Conservation (phyloP, 2,329 filamentous ascomycete genomes). For the Chaetoscypha palmicola region DNA sequence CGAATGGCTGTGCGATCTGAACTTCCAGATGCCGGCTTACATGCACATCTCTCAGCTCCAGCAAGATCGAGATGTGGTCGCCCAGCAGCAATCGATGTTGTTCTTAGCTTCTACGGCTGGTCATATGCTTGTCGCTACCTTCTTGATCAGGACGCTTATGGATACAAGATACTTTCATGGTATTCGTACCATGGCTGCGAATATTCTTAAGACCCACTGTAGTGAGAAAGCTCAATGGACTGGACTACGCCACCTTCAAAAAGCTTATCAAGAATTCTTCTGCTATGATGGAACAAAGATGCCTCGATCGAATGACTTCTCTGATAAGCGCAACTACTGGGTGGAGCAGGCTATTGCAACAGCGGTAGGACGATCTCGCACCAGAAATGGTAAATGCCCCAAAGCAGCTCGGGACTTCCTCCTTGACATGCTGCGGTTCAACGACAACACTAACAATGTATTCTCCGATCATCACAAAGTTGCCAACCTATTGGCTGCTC, state of each 20-base stretch:
- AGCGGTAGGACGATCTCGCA: slow-evolving; percentile 72
- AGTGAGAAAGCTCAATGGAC: slow-evolving; percentile 65
- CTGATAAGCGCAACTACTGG: slow-evolving; percentile 75
- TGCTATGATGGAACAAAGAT: slow-evolving; percentile 73
- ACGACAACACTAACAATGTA: slow-evolving; percentile 86
- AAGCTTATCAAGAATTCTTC: slow-evolving; percentile 81
- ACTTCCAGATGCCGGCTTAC: slow-evolving; percentile 76
- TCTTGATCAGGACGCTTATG: slow-evolving; percentile 82
- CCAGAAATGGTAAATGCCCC: slow-evolving; percentile 69
- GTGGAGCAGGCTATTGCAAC: slow-evolving; percentile 78
- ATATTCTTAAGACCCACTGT: slow-evolving; percentile 70
- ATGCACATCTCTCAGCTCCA: slow-evolving; percentile 98
- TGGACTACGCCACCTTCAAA: slow-evolving; percentile 76
- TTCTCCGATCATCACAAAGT: slow-evolving; percentile 90
- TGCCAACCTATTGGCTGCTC: slow-evolving; percentile 63
- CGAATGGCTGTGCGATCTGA: slow-evolving; percentile 89
- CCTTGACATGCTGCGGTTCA: slow-evolving; percentile 82
- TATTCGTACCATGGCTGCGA: slow-evolving; percentile 78
- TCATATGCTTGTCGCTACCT: slow-evolving; percentile 79
- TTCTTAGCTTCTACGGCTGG: slow-evolving; percentile 61
- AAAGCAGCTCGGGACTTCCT: slow-evolving; percentile 75
- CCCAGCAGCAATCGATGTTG: slow-evolving; percentile 71
- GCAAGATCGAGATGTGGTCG: slow-evolving; percentile 92
- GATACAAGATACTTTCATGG: slow-evolving; percentile 91
- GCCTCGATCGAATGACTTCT: slow-evolving; percentile 85